A percentile compares a stretch with the other conserved stretches of the same genome.
These are phyloP conservation scores for Heritiera littoralis DNA, from an alignment of 345 rosid genomes.

Conservation along the genomic window DNA sequence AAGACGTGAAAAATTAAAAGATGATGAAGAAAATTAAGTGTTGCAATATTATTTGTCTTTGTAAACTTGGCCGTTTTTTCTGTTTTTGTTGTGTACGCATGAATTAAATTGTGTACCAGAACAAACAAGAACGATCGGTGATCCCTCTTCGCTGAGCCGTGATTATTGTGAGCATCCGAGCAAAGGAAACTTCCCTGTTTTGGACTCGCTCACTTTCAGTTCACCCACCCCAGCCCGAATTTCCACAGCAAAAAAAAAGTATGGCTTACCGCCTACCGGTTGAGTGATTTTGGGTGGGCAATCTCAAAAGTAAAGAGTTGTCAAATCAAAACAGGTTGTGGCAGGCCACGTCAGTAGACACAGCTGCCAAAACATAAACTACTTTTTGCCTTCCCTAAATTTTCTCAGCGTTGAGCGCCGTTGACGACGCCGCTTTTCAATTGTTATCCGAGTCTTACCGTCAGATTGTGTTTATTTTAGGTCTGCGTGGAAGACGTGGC, in stretches of 20 bases:
- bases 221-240: too few species aligned
- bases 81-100: background rate
- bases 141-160: background rate
- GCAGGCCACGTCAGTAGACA: background rate
- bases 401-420: background rate
- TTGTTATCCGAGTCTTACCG: conserved; percentile 18
- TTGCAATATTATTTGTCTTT: background rate
- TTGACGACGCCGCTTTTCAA: background rate
- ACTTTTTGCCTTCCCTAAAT: background rate
- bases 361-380: background rate
- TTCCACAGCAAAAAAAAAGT: background rate
- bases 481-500: conserved; percentile 12
- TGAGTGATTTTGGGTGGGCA: background rate
- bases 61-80: background rate
- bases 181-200: background rate
- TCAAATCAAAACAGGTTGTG: conserved; percentile 12
- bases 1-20: background rate
- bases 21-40: background rate
- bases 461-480: background rate
- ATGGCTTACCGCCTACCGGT: background rate
- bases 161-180: background rate
- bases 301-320: background rate
- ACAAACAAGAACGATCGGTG: background rate
- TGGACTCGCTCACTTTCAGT: background rate
- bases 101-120: too few species aligned